phyloP scores from a whole-genome alignment of 2,329 filamentous ascomycete species.

The Zalaria obscura region DNA sequence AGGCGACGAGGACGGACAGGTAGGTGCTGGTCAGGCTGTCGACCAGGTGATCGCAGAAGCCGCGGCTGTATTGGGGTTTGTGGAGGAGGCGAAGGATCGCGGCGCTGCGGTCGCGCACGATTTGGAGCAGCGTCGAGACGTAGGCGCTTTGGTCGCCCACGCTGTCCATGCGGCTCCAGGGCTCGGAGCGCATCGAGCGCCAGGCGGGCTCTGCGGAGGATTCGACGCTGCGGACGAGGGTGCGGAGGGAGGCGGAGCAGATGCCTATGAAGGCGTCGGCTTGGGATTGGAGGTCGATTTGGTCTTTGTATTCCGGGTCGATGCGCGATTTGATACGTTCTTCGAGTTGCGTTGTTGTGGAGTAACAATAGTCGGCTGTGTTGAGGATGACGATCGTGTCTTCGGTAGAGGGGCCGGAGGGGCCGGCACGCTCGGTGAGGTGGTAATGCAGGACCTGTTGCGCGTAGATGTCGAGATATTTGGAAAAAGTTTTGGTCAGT shows the following conservation, averaged over 20 bases:
- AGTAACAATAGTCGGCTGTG: constrained; percentile 94
- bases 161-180: constrained; percentile 86
- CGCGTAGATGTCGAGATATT: constrained; percentile 89
- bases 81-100: constrained; percentile 66
- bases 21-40: constrained; percentile 72
- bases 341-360: constrained; percentile 82
- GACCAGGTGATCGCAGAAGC: constrained; percentile 92
- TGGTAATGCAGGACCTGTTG: constrained; percentile 78
- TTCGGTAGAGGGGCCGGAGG: constrained; percentile 49
- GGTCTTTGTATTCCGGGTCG: constrained; percentile 58
- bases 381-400: constrained; percentile 81
- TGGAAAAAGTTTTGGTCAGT: constrained; percentile 70
- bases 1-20: constrained; percentile 72
- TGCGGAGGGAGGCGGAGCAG: constrained; percentile 71
- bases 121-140: constrained; percentile 64
- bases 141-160: constrained; percentile 92
- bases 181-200: constrained; percentile 94
- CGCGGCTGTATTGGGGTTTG: constrained; percentile 86
- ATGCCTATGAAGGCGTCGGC: constrained; percentile 93
- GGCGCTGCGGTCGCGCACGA: constrained; percentile 55
- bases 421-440: constrained; percentile 43
- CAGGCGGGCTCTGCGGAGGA: constrained; percentile 71
- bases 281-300: constrained; percentile 81
- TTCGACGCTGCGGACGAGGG: constrained; percentile 74
- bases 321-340: constrained; percentile 88